phyloP scores from a whole-genome alignment of 2,329 filamentous ascomycete genomes.

The Ophiostoma sp. region DNA sequence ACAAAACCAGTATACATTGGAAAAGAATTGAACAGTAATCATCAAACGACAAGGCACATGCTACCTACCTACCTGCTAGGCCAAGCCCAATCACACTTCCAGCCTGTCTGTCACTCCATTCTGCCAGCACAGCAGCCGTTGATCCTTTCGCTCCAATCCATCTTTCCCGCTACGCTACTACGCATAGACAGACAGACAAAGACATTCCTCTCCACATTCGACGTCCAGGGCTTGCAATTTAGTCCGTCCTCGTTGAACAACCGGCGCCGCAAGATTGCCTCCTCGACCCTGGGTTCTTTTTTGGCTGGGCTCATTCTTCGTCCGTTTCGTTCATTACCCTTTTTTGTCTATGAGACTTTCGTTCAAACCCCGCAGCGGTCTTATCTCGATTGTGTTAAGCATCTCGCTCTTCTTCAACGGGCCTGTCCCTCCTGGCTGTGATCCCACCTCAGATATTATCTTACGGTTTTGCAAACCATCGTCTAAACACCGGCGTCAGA shows the following conservation, averaged over 20 bases:
- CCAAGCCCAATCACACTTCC: background rate
- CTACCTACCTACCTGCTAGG: no score
- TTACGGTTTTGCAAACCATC: conserved; percentile 1
- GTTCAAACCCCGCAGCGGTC: background rate
- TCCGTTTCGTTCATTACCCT: background rate
- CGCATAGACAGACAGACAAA: conserved; percentile 2
- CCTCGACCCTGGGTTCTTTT: background rate
- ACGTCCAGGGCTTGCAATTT: background rate
- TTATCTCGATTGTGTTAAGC: conserved; percentile 5
- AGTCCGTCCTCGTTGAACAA: background rate
- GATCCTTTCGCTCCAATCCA: background rate
- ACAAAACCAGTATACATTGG: background rate
- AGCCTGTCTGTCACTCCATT: background rate
- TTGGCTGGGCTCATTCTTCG: background rate
- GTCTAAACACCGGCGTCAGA: conserved; percentile 1
- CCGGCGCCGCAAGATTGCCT: background rate
- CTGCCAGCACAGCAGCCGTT: conserved; percentile 3
- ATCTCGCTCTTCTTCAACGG: background rate
- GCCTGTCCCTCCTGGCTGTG: background rate
- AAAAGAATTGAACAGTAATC: background rate
- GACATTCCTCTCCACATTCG: conserved; percentile 3
- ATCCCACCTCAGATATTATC: background rate
- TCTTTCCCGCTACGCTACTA: background rate
- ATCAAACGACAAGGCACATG: background rate
- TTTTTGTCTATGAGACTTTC: background rate